Evolutionary conservation across 1,284 basidiomycete genomes (phyloP).

Genomic region (Pseudomicrostroma phylloplanum): DNA sequence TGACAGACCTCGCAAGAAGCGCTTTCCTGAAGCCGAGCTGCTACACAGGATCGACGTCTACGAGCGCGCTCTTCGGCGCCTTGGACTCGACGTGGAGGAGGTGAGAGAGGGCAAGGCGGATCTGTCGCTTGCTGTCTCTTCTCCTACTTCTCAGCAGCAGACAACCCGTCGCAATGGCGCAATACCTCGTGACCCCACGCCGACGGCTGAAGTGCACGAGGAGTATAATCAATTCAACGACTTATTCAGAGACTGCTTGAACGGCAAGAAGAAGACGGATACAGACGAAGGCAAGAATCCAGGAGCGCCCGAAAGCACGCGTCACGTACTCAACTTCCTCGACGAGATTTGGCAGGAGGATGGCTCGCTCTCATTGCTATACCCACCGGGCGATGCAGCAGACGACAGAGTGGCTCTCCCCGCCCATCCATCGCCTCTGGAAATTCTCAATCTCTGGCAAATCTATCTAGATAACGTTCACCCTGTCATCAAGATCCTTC

Average conservation of each 20-base stretch:
- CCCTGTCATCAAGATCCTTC: not conserved
- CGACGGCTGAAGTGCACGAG: not conserved
- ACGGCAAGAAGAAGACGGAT: not conserved
- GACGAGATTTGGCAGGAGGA: not conserved
- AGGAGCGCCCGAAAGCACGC: no score
- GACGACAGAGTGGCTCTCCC: not conserved
- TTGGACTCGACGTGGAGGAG: not conserved
- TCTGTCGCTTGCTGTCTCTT: no score
- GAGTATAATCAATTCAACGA: not conserved
- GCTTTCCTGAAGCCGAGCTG: not conserved
- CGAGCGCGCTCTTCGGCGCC: not conserved
- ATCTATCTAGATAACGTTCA: not conserved
- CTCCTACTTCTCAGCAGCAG: not conserved
- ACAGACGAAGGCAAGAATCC: no score
- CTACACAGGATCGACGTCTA: not conserved
- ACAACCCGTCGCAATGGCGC: not conserved
- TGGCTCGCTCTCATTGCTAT: not conserved
- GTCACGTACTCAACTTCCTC: not conserved
- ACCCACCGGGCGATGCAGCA: not conserved
- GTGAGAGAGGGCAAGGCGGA: not conserved
- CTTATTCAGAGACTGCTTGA: no score
- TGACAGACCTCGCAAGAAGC: conserved; percentile 1
- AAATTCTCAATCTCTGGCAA: conserved; percentile 1
- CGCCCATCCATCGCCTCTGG: not conserved
- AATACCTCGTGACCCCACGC: not conserved